Conservation (phyloP, 23 red algal species). For the Gracilaria gracilis region DNA sequence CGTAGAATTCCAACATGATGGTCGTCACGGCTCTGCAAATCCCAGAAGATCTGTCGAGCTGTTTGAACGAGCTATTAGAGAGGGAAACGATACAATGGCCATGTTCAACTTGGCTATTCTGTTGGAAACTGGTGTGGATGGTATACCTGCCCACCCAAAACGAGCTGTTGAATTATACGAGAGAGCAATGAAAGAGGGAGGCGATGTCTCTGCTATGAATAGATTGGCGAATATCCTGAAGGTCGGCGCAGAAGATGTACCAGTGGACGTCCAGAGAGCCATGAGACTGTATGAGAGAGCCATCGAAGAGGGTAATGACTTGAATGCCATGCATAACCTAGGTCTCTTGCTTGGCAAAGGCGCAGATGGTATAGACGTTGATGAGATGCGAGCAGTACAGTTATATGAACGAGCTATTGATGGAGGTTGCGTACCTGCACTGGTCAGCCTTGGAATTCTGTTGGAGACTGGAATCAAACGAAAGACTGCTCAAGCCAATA, state of each 20-base stretch:
- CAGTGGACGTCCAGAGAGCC: constrained; percentile 4
- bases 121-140: constrained; percentile 18
- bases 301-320: not conserved
- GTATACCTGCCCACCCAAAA: not conserved
- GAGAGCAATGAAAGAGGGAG: constrained; percentile 10
- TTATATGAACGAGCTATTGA: constrained; percentile 1
- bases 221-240: constrained; percentile 8
- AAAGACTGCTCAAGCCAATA: too few relatives aligned
- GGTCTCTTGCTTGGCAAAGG: not conserved
- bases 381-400: not conserved
- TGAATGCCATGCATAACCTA: not conserved
- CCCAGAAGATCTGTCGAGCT: not conserved
- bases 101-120: constrained; percentile 33
- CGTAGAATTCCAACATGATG: not conserved
- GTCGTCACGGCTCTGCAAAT: not conserved
- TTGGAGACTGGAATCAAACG: too few relatives aligned
- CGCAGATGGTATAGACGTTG: not conserved
- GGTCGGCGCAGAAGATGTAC: constrained; percentile 8
- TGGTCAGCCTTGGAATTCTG: not conserved
- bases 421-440: not conserved
- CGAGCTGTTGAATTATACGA: constrained; percentile 48
- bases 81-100: constrained; percentile 1
- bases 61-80: constrained; percentile 7
- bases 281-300: not conserved
- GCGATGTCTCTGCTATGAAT: constrained; percentile 17